Evolutionary conservation across 2,329 filamentous ascomycete species (phyloP).

Genomic region (Pestalotiopsis sp.): DNA sequence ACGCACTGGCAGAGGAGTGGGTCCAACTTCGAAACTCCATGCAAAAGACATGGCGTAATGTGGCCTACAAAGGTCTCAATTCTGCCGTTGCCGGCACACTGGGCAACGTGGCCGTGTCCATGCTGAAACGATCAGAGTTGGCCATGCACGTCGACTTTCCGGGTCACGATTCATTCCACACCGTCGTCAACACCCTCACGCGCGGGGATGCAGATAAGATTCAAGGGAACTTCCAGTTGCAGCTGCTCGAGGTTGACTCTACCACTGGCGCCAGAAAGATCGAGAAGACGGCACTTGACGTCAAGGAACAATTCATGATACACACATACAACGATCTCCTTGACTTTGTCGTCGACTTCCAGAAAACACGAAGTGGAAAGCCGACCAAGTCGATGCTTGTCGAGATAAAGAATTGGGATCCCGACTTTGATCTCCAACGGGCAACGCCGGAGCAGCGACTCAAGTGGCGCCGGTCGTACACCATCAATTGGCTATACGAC

Average conservation of each 20-base stretch:
- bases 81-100: slow-evolving; percentile 46
- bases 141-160: slow-evolving; percentile 49
- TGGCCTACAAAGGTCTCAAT: slow-evolving; percentile 48
- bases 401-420: slow-evolving; percentile 40
- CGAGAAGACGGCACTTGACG: not conserved
- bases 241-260: not conserved
- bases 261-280: not conserved
- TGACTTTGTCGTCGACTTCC: not conserved
- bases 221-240: not conserved
- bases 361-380: not conserved
- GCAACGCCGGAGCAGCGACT: slow-evolving; percentile 42
- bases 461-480: slow-evolving; percentile 50
- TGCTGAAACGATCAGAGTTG: slow-evolving; percentile 40
- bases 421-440: slow-evolving; percentile 37
- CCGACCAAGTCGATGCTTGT: not conserved
- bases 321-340: not conserved
- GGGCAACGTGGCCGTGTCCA: slow-evolving; percentile 43
- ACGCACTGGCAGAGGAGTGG: slow-evolving; percentile 40
- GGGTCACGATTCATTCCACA: slow-evolving; percentile 45
- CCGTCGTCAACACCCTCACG: slow-evolving; percentile 43
- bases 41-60: slow-evolving; percentile 45
- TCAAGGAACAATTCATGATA: not conserved
- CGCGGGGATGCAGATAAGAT: slow-evolving; percentile 33
- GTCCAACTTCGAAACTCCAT: slow-evolving; percentile 39
- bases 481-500: slow-evolving; percentile 56